A percentile compares a stretch with the other conserved stretches of the same genome.
These are phyloP conservation scores for Scortechinia acanthostroma DNA, from an alignment of 2,329 filamentous ascomycete species.

Conservation along the genomic window DNA sequence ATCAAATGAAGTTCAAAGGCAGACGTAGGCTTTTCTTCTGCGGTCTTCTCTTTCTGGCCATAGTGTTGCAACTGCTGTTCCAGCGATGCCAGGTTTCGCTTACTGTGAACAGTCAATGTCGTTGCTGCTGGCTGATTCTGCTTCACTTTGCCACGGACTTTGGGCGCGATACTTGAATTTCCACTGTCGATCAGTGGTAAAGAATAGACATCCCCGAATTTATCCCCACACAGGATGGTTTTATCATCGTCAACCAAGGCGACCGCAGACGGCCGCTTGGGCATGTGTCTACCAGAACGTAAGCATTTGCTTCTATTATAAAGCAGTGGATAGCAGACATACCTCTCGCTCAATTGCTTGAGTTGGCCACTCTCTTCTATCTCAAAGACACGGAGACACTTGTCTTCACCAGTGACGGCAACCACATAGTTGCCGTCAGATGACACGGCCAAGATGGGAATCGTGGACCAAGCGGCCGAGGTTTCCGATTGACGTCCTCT, in stretches of 20 bases:
- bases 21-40: conserved; percentile 17
- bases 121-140: conserved; percentile 42
- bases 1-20: conserved; percentile 71
- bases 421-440: conserved; percentile 62
- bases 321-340: conserved; percentile 12
- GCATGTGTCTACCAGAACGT: conserved; percentile 57
- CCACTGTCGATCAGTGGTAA: conserved; percentile 67
- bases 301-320: background rate
- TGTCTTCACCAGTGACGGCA: conserved; percentile 83
- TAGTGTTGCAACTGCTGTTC: conserved; percentile 32
- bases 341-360: conserved; percentile 68
- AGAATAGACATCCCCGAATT: conserved; percentile 93
- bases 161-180: conserved; percentile 6
- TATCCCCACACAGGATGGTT: conserved; percentile 79
- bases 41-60: conserved; percentile 11
- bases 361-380: conserved; percentile 55
- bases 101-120: conserved; percentile 54
- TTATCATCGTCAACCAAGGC: conserved; percentile 60
- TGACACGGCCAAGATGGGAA: conserved; percentile 64
- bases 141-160: conserved; percentile 9
- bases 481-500: background rate
- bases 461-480: conserved; percentile 36
- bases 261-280: conserved; percentile 79
- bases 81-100: conserved; percentile 52
- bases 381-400: conserved; percentile 76